phyloP scores from a whole-genome alignment of 164 flowering plant species.

The Tinospora cordifolia region DNA sequence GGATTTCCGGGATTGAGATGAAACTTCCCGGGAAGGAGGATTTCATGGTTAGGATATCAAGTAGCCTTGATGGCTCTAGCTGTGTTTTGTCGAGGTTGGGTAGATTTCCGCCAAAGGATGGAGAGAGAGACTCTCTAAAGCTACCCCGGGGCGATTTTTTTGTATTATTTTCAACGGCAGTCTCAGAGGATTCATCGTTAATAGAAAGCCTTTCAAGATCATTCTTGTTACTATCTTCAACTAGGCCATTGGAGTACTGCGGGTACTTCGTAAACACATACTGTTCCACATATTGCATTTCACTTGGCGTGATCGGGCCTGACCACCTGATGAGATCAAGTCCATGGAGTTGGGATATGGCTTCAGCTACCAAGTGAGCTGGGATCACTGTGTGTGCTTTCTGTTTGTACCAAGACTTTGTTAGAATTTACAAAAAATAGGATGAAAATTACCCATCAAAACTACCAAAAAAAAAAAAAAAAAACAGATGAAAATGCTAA shows the following conservation, averaged over 20 bases:
- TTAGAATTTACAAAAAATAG: background rate
- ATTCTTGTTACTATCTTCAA: slow-evolving; percentile 41
- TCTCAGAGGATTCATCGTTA: slow-evolving; percentile 32
- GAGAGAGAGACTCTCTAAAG: slow-evolving; percentile 30
- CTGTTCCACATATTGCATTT: slow-evolving; percentile 69
- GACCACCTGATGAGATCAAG: slow-evolving; percentile 69
- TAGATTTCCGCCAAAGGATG: slow-evolving; percentile 34
- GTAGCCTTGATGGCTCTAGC: slow-evolving; percentile 58
- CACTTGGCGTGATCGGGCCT: slow-evolving; percentile 71
- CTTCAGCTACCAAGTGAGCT: slow-evolving; percentile 72
- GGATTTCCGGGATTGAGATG: slow-evolving; percentile 68
- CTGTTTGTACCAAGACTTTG: slow-evolving; percentile 28
- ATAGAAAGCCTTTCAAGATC: slow-evolving; percentile 36
- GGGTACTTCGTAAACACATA: slow-evolving; percentile 74
- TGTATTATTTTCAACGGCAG: slow-evolving; percentile 37
- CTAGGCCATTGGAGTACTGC: slow-evolving; percentile 52
- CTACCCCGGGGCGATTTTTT: slow-evolving; percentile 46
- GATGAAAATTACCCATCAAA: background rate
- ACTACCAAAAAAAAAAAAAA: too few species aligned
- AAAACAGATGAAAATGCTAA: background rate
- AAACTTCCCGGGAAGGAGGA: slow-evolving; percentile 61
- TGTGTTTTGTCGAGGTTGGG: slow-evolving; percentile 53
- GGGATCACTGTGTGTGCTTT: slow-evolving; percentile 58
- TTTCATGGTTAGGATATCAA: slow-evolving; percentile 57
- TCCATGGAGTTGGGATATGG: slow-evolving; percentile 72